Base-by-base conservation (phyloP, 345 rosid species). In the Capsella bursapastoris region DNA sequence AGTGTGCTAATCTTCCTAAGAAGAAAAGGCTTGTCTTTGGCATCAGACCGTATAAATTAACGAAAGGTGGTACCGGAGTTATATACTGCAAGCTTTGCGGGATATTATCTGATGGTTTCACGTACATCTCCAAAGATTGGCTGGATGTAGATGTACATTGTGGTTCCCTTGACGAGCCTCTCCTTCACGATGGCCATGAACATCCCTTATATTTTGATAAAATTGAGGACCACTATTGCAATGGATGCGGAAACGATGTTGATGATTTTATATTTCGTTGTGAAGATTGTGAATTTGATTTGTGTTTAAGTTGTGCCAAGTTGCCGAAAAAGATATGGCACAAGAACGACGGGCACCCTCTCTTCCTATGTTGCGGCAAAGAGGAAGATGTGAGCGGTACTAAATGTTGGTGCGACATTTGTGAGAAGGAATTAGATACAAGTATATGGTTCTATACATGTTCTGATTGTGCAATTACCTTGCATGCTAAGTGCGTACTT, bases 191-290 rank as follows among this genome's bases (percentile, higher is more conserved):
- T 4, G n/a, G 28, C 5, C 63, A 68, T 68, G 1, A 0, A n/a
- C 72, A 68, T 68, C 72, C 63, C 6, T 9, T 68, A n/a, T 43
- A 38, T 41, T 41, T 41, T 55, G 4, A 4, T 6, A 0, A 5
- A 1, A 5, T 0, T 0, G 1, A 32, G 0, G 7, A 0, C 0
- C 2, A 12, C 5, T 0, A 0, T 12, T 66, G 70, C 10, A 0
- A 2, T 65, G 45, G 11, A 18, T 65, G 70, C 1, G 0, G 22
- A 0, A 65, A 10, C 1, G 0, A 0, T 6, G 6, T 5, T 3
- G 0, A 0, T 8, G 0, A 2, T 3, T 0, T 5, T n/a, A 0
- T 14, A 29, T 29, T 68, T 0, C 7, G 44, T 15, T 53, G 63
- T 44, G 7, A 28, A 0, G 4, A 0, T 35, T 68, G 72, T n/a